These are phyloP conservation scores for Magnolia kwangsiensis DNA, from an alignment of 164 flowering plant species.

Conservation along the genomic window DNA sequence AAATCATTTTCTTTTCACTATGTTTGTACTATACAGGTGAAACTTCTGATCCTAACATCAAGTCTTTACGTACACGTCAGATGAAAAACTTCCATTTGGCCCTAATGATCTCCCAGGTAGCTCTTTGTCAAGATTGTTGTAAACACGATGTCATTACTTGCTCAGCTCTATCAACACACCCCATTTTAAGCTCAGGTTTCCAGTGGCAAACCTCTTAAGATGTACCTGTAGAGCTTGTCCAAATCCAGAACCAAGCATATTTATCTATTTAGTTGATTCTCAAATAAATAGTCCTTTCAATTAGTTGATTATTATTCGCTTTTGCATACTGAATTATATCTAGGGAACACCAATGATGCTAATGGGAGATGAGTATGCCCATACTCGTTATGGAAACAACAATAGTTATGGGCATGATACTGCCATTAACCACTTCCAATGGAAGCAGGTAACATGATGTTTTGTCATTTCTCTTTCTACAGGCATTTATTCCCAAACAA, in stretches of 20 bases:
- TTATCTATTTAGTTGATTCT: neutral
- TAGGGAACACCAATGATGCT: slow-evolving; percentile 98
- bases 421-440: slow-evolving; percentile 76
- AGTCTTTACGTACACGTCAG: slow-evolving; percentile 75
- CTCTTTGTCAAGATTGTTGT: neutral
- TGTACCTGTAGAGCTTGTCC: neutral
- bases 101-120: slow-evolving; percentile 90
- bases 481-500: neutral
- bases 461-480: neutral
- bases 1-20: neutral
- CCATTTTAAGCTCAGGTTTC: too few relatives aligned
- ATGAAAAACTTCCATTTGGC: slow-evolving; percentile 97
- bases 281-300: neutral
- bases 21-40: slow-evolving; percentile 55
- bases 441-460: slow-evolving; percentile 53
- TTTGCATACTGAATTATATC: slow-evolving; percentile 3
- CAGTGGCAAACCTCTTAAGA: neutral
- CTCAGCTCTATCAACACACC: neutral
- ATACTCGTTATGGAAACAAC: slow-evolving; percentile 92
- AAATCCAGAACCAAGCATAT: neutral
- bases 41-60: slow-evolving; percentile 58
- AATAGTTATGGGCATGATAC: slow-evolving; percentile 96
- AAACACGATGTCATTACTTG: neutral
- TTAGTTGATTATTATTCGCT: neutral
- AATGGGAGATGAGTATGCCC: slow-evolving; percentile 99